Base-by-base conservation (phyloP, 495 filamentous ascomycete species). In the Extremus antarcticus region DNA sequence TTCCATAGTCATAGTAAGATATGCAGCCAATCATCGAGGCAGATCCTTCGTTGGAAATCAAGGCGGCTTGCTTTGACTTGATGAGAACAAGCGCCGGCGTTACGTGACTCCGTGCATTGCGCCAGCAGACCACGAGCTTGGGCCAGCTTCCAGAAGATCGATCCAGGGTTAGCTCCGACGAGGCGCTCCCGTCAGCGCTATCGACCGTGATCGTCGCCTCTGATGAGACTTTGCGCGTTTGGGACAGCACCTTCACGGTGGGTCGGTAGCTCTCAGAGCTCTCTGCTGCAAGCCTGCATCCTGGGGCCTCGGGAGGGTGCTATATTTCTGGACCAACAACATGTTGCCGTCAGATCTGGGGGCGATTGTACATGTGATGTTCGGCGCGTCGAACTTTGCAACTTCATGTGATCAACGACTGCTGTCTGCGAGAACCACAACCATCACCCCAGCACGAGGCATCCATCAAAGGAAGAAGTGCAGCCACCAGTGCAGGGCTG, bases 31-130 rank as follows among this genome's bases (percentile, higher is more conserved):
- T 35, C 29, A 35, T 4, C 29, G 13, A 13, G 13, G 29, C 29
- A 35, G 29, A 13, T 13, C 4, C 13, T 4, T 13, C 29, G 29
- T 35, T 35, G 29, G 29, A 35, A 35, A 35, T 35, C 29, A 13
- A 35, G 29, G 29, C 29, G 29, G 29, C 29, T 35, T 35, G 29
- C 29, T 4, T 35, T 35, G 4, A 13, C 7, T 4, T 35, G 7
- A 13, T 35, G 29, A 35, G 41, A 45, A 45, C 41, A 45, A 45
- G 41, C 41, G 41, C 41, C 41, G 41, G 41, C 41, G 41, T 17
- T 45, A 17, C 41, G 41, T 45, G 41, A 45, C 41, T 45, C 41
- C 41, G 41, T 45, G 41, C 41, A 45, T 45, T n/a, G n/a, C 41
- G 19, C 29, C 29, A 35, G 29, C 29, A 35, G 29, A 13, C 29